Percentiles rank a stretch among this genome's conserved stretches.
These are phyloP conservation scores for Backusella westeae DNA, from an alignment of 192 early-diverging fungal genomes.

Conservation along the genomic window DNA sequence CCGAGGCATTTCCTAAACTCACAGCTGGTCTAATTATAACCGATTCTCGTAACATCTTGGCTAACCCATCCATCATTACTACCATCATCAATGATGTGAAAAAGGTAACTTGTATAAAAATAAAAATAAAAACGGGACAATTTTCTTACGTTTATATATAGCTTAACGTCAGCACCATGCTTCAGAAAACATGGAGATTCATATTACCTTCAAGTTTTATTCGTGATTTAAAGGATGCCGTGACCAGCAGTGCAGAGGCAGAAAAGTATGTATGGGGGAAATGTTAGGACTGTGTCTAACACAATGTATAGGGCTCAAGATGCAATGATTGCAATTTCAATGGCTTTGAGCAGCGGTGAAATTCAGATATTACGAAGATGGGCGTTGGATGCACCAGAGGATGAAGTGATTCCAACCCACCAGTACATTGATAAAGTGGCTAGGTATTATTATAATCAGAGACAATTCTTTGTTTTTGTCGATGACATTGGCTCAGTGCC, in stretches of 20 bases:
- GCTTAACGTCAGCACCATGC: background rate
- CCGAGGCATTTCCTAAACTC: background rate
- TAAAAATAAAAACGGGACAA: background rate
- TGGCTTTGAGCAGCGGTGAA: background rate
- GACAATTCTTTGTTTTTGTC: constrained; percentile 4
- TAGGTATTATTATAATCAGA: background rate
- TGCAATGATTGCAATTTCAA: background rate
- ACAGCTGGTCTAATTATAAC: background rate
- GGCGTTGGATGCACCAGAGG: background rate
- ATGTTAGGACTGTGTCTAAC: background rate
- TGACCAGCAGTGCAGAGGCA: background rate
- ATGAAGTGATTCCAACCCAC: background rate
- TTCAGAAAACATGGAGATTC: background rate
- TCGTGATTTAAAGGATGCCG: background rate
- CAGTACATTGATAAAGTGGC: background rate
- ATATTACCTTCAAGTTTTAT: background rate
- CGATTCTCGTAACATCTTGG: background rate
- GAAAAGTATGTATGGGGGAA: background rate
- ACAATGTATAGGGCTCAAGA: background rate
- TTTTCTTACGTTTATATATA: background rate
- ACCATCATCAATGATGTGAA: background rate
- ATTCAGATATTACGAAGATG: background rate
- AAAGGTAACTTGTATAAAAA: background rate
- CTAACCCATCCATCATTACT: background rate
- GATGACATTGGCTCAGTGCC: background rate